Evolutionary conservation across 257 asterid genomes (phyloP).

Genomic region (Hygrophila difformis): DNA sequence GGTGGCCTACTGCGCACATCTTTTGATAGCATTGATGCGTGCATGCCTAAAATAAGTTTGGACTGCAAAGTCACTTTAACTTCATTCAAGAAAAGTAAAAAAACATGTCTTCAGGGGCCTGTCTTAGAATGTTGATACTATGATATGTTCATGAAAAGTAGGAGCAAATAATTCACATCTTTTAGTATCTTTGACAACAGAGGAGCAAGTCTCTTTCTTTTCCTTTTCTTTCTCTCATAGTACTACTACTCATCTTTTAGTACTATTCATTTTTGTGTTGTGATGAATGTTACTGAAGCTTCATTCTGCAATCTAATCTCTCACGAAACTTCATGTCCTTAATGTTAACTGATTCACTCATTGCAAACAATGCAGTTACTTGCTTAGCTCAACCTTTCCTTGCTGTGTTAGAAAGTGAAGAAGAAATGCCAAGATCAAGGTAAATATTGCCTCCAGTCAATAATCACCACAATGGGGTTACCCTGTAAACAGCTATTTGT

Average conservation of each 20-base stretch:
- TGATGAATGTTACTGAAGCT: too few species aligned
- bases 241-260: too few species aligned
- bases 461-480: too few species aligned
- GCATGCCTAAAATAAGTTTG: constrained; percentile 27
- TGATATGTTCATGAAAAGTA: too few species aligned
- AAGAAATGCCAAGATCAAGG: constrained; percentile 75
- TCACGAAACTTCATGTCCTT: too few species aligned
- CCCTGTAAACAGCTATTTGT: too few species aligned
- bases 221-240: too few species aligned
- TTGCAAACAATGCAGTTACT: constrained; percentile 23
- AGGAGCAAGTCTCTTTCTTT: too few species aligned
- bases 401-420: background rate
- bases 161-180: too few species aligned
- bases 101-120: constrained; percentile 9
- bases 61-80: constrained; percentile 24
- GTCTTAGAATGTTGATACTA: constrained; percentile 12
- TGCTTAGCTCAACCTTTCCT: background rate
- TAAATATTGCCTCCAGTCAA: constrained; percentile 13
- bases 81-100: constrained; percentile 19
- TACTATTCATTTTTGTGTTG: too few species aligned
- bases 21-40: constrained; percentile 30
- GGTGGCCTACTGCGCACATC: constrained; percentile 25
- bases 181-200: too few species aligned
- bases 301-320: too few species aligned
- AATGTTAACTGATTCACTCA: constrained; percentile 3